Conservation (phyloP, 2,329 filamentous ascomycete species). For the Allantophomopsis cytisporea region DNA sequence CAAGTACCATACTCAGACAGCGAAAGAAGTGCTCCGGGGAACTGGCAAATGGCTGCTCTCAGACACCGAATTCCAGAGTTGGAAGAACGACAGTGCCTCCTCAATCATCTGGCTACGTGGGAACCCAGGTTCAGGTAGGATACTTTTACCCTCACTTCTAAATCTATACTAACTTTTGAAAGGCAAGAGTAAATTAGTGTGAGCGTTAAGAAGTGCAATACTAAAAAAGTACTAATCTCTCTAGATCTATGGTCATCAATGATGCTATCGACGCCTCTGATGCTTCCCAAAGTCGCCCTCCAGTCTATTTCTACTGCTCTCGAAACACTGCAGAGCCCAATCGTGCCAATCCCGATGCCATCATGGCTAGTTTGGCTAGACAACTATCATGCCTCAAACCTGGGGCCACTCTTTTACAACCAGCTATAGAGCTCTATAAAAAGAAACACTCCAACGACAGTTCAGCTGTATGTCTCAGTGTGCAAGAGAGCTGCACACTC, state of each 20-base stretch:
- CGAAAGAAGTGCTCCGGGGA: constrained; percentile 5
- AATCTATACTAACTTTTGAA: not conserved
- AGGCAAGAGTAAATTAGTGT: constrained; percentile 19
- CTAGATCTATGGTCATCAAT: constrained; percentile 3
- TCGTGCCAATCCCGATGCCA: constrained; percentile 8
- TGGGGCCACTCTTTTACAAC: constrained; percentile 2
- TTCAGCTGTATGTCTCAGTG: constrained; percentile 2
- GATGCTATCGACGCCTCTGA: not conserved
- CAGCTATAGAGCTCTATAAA: constrained; percentile 4
- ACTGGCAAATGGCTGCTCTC: constrained; percentile 11
- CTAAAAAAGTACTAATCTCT: no score
- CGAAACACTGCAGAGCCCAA: constrained; percentile 10
- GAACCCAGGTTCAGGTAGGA: constrained; percentile 19
- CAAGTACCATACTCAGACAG: not conserved
- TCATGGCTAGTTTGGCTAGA: constrained; percentile 10
- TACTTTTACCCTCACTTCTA: constrained; percentile 13
- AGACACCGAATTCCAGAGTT: constrained; percentile 11
- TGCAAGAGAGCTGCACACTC: constrained; percentile 4
- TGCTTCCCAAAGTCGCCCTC: not conserved
- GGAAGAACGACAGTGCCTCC: constrained; percentile 15
- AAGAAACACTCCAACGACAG: constrained; percentile 6
- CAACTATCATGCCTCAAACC: constrained; percentile 9
- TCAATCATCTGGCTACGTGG: constrained; percentile 21
- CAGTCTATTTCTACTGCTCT: constrained; percentile 16
- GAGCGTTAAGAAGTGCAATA: not conserved